Base-by-base conservation (phyloP, 2,329 filamentous ascomycete genomes). In the Penicillium sp. region DNA sequence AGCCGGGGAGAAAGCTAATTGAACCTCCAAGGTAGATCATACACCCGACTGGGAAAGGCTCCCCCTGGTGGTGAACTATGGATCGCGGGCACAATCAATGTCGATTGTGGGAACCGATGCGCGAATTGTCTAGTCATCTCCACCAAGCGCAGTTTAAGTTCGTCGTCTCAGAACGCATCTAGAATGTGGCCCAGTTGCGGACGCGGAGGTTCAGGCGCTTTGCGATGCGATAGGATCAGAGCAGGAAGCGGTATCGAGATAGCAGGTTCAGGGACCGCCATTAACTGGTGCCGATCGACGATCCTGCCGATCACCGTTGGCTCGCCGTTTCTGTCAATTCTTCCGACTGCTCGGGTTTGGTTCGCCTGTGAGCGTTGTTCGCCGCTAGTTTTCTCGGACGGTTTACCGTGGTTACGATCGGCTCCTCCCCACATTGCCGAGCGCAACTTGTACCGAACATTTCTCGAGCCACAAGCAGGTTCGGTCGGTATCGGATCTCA, bases 281-380 rank as follows among this genome's bases (percentile, higher is more conserved):
- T 27, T 11, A 5, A 43, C 11, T 16, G 46, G 27, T 42, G 42
- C 48, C 48, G 42, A 41, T 50, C 18, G 48, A 50, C 35, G 42
- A 46, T 50, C 48, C 28, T 46, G 48, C 20, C 35, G 41, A 50
- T 41, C 48, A 22, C 42, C 35, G 41, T 44, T 50, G 20, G 4
- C 13, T 47, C 48, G 52, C 52, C 52, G 52, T 40, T 41, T 36
- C 40, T 48, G 52, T 40, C 44, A 36, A 51, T 24, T 16, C 11
- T n/a, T 28, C 28, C 39, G 38, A 44, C 16, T 8, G 10, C 25
- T 10, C 49, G 27, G 33, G 28, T 24, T 18, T 41, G 46, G 36
- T 48, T 16, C 35, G 18, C 46, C 36, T 13, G 24, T 48, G 31
- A 48, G 18, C 16, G 36, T 25, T 25, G 44, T 36, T 25, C 44